Conservation (phyloP, 768 basidiomycete species). For the Amanita pallidorosea region DNA sequence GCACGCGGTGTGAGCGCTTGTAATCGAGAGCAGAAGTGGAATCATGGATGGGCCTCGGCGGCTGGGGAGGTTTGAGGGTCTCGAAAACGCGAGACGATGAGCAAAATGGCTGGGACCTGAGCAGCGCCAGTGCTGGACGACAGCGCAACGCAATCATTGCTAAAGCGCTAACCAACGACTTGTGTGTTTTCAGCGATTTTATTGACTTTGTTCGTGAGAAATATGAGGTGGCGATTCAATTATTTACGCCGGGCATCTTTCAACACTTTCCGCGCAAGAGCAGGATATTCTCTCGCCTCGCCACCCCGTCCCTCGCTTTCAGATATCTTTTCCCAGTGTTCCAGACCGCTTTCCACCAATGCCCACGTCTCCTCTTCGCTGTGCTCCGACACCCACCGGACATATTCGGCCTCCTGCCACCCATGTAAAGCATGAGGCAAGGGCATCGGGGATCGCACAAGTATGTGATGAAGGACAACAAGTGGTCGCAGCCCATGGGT, state of each 20-base stretch:
- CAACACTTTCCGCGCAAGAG: slow-evolving; percentile 60
- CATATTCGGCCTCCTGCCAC: slow-evolving; percentile 95
- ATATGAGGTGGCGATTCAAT: background rate
- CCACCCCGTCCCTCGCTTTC: slow-evolving; percentile 43
- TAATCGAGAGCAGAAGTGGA: slow-evolving; percentile 94
- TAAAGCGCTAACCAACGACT: background rate
- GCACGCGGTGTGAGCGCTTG: slow-evolving; percentile 57
- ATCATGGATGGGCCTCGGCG: slow-evolving; percentile 77
- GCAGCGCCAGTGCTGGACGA: slow-evolving; percentile 16
- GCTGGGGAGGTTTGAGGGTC: slow-evolving; percentile 40
- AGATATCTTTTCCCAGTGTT: slow-evolving; percentile 67
- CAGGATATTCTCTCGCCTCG: slow-evolving; percentile 49
- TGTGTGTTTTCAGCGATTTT: background rate
- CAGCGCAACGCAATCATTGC: slow-evolving; percentile 14
- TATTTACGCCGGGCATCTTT: slow-evolving; percentile 21
- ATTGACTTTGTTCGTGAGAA: background rate
- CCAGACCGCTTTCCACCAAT: slow-evolving; percentile 69
- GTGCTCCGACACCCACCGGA: slow-evolving; percentile 93
- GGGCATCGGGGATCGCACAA: slow-evolving; percentile 79
- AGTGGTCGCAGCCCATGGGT: slow-evolving; percentile 78
- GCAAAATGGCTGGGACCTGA: slow-evolving; percentile 26
- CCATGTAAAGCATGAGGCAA: slow-evolving; percentile 85
- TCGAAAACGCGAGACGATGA: slow-evolving; percentile 20
- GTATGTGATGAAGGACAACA: slow-evolving; percentile 83
- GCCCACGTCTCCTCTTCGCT: slow-evolving; percentile 68